Percentiles rank a stretch among this genome's conserved stretches.
Conservation (phyloP, 371 early-diverging fungal species). For the Mycotypha africana region DNA sequence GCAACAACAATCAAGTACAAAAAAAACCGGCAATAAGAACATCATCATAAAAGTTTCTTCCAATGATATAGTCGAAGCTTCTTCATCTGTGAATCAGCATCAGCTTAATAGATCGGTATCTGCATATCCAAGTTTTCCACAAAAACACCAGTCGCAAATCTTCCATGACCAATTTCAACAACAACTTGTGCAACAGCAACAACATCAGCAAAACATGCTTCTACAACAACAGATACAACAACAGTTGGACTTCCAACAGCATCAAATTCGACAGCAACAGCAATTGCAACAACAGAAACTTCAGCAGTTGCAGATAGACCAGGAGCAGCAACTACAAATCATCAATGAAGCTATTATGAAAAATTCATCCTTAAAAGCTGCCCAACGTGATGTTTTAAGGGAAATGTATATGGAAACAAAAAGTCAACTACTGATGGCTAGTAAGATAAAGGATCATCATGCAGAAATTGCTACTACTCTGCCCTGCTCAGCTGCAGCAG, state of each 20-base stretch:
- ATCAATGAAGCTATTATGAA: slow-evolving; percentile 7
- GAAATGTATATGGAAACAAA: no score
- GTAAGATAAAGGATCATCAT: no score
- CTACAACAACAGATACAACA: slow-evolving; percentile 12
- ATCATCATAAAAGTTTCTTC: not conserved
- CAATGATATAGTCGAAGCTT: no score
- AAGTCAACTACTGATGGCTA: no score
- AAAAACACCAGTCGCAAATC: not conserved
- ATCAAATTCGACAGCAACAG: slow-evolving; percentile 7
- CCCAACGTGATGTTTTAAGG: not conserved
- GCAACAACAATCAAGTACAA: not conserved
- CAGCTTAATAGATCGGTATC: no score
- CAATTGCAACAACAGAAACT: slow-evolving; percentile 6
- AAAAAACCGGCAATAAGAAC: not conserved
- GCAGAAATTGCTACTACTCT: no score
- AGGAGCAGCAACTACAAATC: slow-evolving; percentile 12
- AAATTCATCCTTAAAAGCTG: not conserved
- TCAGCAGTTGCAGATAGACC: slow-evolving; percentile 2
- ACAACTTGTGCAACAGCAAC: not conserved
- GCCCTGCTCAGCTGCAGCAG: no score
- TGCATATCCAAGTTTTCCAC: no score
- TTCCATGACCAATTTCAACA: slow-evolving; percentile 2
- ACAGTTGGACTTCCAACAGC: slow-evolving; percentile 7
- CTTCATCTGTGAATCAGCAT: not conserved
- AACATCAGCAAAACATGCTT: not conserved